Evolutionary conservation across 768 basidiomycete genomes (phyloP).

Genomic region (Trametes meyenii): DNA sequence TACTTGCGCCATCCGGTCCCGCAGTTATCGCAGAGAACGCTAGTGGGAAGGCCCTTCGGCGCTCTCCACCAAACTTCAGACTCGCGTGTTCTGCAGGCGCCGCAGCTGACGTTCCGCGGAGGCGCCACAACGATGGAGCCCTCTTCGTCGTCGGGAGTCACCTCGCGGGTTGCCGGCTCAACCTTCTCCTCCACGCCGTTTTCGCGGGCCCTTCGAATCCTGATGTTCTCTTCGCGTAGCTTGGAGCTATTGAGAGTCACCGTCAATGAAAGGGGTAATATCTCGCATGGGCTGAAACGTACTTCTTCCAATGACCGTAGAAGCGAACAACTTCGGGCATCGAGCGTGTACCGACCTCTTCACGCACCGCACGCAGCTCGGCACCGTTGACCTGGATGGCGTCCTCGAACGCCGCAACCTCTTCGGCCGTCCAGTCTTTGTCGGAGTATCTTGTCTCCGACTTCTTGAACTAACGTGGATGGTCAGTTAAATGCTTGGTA

Average conservation of each 20-base stretch:
- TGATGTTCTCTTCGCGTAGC: conserved; percentile 68
- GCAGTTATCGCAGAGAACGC: conserved; percentile 82
- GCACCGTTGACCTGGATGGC: conserved; percentile 73
- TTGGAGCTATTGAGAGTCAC: conserved; percentile 47
- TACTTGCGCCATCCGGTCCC: conserved; percentile 93
- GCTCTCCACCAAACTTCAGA: conserved; percentile 90
- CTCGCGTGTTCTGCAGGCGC: conserved; percentile 82
- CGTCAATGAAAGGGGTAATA: conserved; percentile 8
- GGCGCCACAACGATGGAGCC: conserved; percentile 67
- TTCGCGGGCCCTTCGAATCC: conserved; percentile 44
- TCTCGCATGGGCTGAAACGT: conserved; percentile 15
- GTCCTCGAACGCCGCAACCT: conserved; percentile 75
- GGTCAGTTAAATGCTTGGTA: conserved; percentile 10
- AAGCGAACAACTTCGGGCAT: conserved; percentile 81
- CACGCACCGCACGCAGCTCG: conserved; percentile 76
- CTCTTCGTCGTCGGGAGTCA: conserved; percentile 61
- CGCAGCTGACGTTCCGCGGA: conserved; percentile 62
- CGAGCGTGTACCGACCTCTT: conserved; percentile 69
- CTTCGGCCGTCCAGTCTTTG: conserved; percentile 69
- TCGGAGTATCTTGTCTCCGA: conserved; percentile 67
- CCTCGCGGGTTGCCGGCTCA: conserved; percentile 17
- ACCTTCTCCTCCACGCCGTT: conserved; percentile 29
- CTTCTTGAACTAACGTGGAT: conserved; percentile 67
- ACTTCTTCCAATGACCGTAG: conserved; percentile 90
- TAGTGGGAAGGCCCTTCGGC: conserved; percentile 79